Evolutionary conservation across 164 flowering plant species (phyloP), one percentile per base, ranked within the genome.

Genomic region (Magnolia sinica): DNA sequence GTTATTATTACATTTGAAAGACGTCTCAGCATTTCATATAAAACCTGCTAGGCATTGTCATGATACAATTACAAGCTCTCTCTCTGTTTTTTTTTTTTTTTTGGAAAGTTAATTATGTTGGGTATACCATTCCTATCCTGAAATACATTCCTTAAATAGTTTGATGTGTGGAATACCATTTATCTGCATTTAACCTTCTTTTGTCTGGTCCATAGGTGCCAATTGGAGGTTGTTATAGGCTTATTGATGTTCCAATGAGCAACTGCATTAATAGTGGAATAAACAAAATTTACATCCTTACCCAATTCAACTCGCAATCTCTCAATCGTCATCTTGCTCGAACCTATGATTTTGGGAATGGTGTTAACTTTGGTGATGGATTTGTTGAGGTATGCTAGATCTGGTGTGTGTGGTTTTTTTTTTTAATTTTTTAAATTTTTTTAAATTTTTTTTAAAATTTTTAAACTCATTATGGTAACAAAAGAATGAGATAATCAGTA

Each of bases 231-330:
- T 92, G 96, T 83, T 94, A 94, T 74, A 87, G 91, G 86, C 95
- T 96, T 31, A 92, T 96, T 74, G 99, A 96, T 78, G 92, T 96
- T 37, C 99, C 98, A 11, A 93, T 93, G 98, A 96, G 98, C 86
- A 96, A 96, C 83, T 92, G 98, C 84, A 91, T 96, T 73, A 96
- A 94, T 85, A 92, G 98, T 79, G 91, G 93, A 59, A 89, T 96
- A 67, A 89, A 93, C 90, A 96, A 93, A 85, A 89, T 96, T 9
- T 96, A 81, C 81, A 88, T 94, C 70, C 84, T 96, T 31, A 96
- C 99, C 37, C 99, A 96, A 81, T 96, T 87, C 85, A 96, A 96
- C 77, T 96, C 98, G 74, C 89, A 89, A 73, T 88, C 97, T 52
- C 92, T 96, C 61, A 93, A 96, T 76, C 92, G 98, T 16, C 98